Evolutionary conservation across 2,329 filamentous ascomycete genomes (phyloP), one percentile per base, ranked within the genome.

Genomic region (Ophioceras dolichostomum): DNA sequence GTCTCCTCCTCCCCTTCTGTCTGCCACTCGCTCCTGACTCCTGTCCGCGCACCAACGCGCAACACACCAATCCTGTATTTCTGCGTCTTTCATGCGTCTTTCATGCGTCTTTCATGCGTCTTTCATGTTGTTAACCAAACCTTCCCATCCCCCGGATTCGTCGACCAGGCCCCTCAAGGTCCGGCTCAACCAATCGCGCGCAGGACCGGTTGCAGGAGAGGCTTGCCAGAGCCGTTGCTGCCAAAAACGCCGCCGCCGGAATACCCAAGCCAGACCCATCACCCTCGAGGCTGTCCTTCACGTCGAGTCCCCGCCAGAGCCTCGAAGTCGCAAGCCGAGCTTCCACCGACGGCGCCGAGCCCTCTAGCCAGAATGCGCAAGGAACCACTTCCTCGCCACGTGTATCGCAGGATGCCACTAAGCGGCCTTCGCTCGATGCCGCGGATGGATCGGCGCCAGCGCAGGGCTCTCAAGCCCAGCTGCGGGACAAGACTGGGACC

Each of bases 201-300:
- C 91, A 86, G 58, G 87, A 93, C 49, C 76, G 87, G 37, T 66
- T 98, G 31, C 88, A 95, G 54, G 88, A 94, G 55, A 74, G 87
- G 43, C 68, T 98, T 42, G 89, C 89, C 21, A 84, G 85, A 52
- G 91, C 88, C 21, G 76, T 95, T 49, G 85, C 80, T 3, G 80
- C 80, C 41, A 85, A 82, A 51, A 73, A 69, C 24, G 43, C 37
- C 20, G 41, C 50, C 40, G 61, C 66, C n/a, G 55, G 62, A n/a
- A 16, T 21, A 38, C 52, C 64, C 21, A 64, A 62, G 20, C 62
- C 59, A 17, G 64, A 59, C 39, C 57, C 61, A 43, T 58, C 68
- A 19, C 63, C 47, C 2, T 42, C 65, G 7, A 68, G 67, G 33
- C 65, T 52, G 7, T 59, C 61, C 6, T 46, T 55, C 10, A 51